Conservation (phyloP, 1,139 yeast genomes). For the Scheffersomyces segobiensis region DNA sequence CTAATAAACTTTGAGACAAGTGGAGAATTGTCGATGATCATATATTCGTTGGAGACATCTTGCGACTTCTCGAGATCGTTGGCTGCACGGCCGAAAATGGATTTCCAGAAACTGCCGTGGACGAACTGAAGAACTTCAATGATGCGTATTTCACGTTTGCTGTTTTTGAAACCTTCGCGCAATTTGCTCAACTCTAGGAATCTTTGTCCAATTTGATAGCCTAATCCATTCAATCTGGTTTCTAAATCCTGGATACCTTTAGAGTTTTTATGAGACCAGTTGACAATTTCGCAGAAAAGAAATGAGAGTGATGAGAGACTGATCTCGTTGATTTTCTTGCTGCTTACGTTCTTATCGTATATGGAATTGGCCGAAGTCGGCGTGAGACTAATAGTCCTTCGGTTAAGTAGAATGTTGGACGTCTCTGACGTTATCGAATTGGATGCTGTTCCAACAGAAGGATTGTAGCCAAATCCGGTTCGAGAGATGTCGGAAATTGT, state of each 20-base stretch:
- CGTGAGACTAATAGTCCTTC: constrained; percentile 32
- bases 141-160: constrained; percentile 70
- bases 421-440: constrained; percentile 41
- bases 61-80: constrained; percentile 88
- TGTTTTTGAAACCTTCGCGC: constrained; percentile 58
- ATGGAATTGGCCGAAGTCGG: constrained; percentile 43
- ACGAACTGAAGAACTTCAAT: constrained; percentile 83
- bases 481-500: constrained; percentile 35
- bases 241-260: constrained; percentile 80
- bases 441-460: constrained; percentile 43
- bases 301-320: constrained; percentile 68
- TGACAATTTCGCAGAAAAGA: constrained; percentile 71
- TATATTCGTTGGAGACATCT: constrained; percentile 77
- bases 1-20: constrained; percentile 73
- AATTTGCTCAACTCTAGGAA: constrained; percentile 43
- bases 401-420: constrained; percentile 34
- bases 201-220: constrained; percentile 62
- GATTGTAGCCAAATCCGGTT: constrained; percentile 48
- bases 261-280: constrained; percentile 62
- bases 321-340: constrained; percentile 66
- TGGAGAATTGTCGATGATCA: constrained; percentile 85
- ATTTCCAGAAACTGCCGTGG: constrained; percentile 79
- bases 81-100: constrained; percentile 79
- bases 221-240: constrained; percentile 69
- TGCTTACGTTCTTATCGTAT: constrained; percentile 64